Base-by-base conservation (phyloP, 2,329 filamentous ascomycete species). In the Sclerotinia trifoliorum region DNA sequence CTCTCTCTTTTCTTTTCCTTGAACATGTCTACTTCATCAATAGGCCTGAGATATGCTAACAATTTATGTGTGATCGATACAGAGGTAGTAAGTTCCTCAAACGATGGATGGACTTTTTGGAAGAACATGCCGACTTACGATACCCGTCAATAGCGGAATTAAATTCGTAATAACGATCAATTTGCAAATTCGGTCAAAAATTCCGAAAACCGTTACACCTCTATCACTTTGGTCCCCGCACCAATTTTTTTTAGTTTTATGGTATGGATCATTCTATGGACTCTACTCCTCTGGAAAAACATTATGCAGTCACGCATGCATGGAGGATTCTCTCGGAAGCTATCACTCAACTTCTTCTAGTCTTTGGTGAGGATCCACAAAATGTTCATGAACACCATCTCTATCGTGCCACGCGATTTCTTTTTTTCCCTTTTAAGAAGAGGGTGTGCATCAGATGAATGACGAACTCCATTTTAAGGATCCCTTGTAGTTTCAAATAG, bases 41-140 rank as follows among this genome's bases (percentile, higher is more conserved):
- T 60, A 24, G 44, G 11, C 42, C 62, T 70, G 72, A 74, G 69
- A 72, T 17, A 62, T 46, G 39, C 75, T 77, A 69, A 77, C 71
- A 56, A 74, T 71, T 64, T 49, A 54, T 65, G 69, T 74, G 64
- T 73, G 60, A 74, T 74, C 69, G 68, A 46, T 72, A 71, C 74
- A 96, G 92, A 80, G 94, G 94, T 32, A 93, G 91, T 79, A 84
- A 83, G 69, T 98, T 97, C 77, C 83, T 98, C 70, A 93, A 92
- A 79, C 84, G 84, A 70, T 98, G 94, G 95, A 97, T 97, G 92
- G 86, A 84, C 13, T 94, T 90, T 78, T 83, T 98, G 42, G 94
- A 98, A 79, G 92, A 97, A 71, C 83, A 96, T 75, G 91, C 93
- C 10, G 94, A 98, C 80, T 81, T 98, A 73, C 84, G 95, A 76